Evolutionary conservation across 495 filamentous ascomycete species (phyloP).

Genomic region (Trichocladium uniseriatum): DNA sequence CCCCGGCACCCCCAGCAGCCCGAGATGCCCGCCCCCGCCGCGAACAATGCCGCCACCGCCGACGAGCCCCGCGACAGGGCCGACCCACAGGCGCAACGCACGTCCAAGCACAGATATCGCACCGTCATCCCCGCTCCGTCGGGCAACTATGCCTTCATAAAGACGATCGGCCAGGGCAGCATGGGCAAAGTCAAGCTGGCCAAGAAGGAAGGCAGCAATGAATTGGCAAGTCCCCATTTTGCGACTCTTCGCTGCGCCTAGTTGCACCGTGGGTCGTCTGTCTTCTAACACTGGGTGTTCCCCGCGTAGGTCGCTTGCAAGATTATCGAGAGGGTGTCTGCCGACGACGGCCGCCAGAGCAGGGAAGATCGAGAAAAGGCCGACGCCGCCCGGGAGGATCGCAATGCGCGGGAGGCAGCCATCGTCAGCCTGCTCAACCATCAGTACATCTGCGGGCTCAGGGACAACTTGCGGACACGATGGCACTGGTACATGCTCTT

Average conservation of each 20-base stretch:
- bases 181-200: conserved; percentile 96
- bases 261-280: background rate
- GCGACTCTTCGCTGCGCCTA: conserved; percentile 30
- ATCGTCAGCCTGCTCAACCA: conserved; percentile 93
- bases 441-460: conserved; percentile 93
- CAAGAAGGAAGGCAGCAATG: conserved; percentile 67
- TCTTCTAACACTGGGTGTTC: conserved; percentile 14
- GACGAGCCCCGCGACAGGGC: conserved; percentile 34
- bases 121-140: conserved; percentile 76
- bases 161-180: conserved; percentile 94
- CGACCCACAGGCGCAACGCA: conserved; percentile 32
- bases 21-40: conserved; percentile 46
- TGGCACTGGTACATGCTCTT: conserved; percentile 99
- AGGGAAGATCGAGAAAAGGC: conserved; percentile 74
- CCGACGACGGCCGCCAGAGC: conserved; percentile 65
- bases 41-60: conserved; percentile 38
- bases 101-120: conserved; percentile 52
- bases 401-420: conserved; percentile 90
- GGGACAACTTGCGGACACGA: conserved; percentile 87
- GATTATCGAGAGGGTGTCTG: conserved; percentile 84
- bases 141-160: conserved; percentile 85
- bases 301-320: conserved; percentile 77
- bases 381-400: conserved; percentile 92
- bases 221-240: conserved; percentile 51
- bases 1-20: conserved; percentile 19